Base-by-base conservation (phyloP, 768 basidiomycete species). In the Tricholoma sp. region DNA sequence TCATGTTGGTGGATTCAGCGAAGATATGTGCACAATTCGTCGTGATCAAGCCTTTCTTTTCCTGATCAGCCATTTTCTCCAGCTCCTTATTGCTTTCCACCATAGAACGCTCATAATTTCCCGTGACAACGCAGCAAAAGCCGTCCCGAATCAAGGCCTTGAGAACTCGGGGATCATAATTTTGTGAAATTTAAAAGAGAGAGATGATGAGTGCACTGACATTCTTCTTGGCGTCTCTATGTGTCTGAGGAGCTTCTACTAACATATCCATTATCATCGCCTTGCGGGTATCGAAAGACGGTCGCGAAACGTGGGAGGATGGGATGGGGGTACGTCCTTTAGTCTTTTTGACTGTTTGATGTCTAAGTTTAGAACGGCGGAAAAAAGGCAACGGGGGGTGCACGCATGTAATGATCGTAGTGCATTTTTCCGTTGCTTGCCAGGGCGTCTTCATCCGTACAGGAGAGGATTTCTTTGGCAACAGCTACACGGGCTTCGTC, bases 81-180 rank as follows among this genome's bases (percentile, higher is more conserved):
- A n/a, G n/a, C n/a, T n/a, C n/a, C n/a, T n/a, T n/a, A n/a, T n/a
- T n/a, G n/a, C n/a, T n/a, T n/a, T n/a, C n/a, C n/a, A n/a, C n/a
- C n/a, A n/a, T n/a, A n/a, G n/a, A n/a, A n/a, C n/a, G n/a, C n/a
- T n/a, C n/a, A n/a, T n/a, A n/a, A n/a, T n/a, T n/a, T n/a, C n/a
- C n/a, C n/a, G n/a, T n/a, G n/a, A n/a, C n/a, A n/a, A n/a, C n/a
- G n/a, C n/a, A n/a, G n/a, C n/a, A n/a, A n/a, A n/a, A n/a, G n/a
- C n/a, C 65, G 56, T 77, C 74, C 29, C 75, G 71, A 43, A 69
- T 54, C 18, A 75, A 63, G 49, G 76, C 72, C 74, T 73, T 19
- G 18, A 19, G 47, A 39, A 22, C 29, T 29, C 3, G 39, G 27
- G 22, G 39, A n/a, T n/a, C n/a, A n/a, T n/a, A n/a, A 31, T 24